Base-by-base conservation (phyloP, 2,329 filamentous ascomycete genomes). In the Trichoderma cornu-damae region DNA sequence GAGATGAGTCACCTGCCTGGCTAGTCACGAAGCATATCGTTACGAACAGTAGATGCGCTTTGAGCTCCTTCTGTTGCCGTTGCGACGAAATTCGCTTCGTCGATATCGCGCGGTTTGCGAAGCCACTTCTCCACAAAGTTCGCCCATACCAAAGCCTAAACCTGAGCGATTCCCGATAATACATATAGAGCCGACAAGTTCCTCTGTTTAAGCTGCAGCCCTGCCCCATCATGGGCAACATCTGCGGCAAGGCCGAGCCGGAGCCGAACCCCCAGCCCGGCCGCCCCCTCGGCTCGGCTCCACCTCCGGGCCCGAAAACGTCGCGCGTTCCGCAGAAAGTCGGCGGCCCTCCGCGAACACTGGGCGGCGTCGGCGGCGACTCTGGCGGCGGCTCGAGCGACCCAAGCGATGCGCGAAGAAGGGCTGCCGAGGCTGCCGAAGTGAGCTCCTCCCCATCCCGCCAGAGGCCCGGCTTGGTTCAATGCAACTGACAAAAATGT, bases 351-450 rank as follows among this genome's bases (percentile, higher is more conserved):
- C 81, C 77, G 7, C 79, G 88, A 61, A 87, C 85, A 2, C 72
- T 94, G 40, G 89, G 88, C 18, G 80, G 68, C 9, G 61, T 69
- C 6, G 60, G 68, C 12, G 60, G 69, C 6, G 60, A 64, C 37
- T 38, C 63, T 7, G 62, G 64, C 22, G 69, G 62, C 3, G 64
- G 62, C 38, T 63, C 60, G 60, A 64, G 63, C 30, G 66, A 65
- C 52, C 67, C 72, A 2, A 76, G 77, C 18, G 86, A 92, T 68
- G 86, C 90, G 32, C 80, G 86, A 59, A 79, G 77, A 56, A 88
- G 84, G 60, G 92, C 92, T 3, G 90, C 90, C 0, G 82, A 84
- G 62, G 92, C 91, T 52, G 92, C 92, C 60, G 89, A 95, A 85
- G 91, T 95, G 71, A 69, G 84, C 6, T 24, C 6, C 8, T n/a